A percentile compares a stretch with the other conserved stretches of the same genome.
These are phyloP conservation scores for Coprinellus aureogranulatus DNA, from an alignment of 768 basidiomycete genomes.

Conservation along the genomic window DNA sequence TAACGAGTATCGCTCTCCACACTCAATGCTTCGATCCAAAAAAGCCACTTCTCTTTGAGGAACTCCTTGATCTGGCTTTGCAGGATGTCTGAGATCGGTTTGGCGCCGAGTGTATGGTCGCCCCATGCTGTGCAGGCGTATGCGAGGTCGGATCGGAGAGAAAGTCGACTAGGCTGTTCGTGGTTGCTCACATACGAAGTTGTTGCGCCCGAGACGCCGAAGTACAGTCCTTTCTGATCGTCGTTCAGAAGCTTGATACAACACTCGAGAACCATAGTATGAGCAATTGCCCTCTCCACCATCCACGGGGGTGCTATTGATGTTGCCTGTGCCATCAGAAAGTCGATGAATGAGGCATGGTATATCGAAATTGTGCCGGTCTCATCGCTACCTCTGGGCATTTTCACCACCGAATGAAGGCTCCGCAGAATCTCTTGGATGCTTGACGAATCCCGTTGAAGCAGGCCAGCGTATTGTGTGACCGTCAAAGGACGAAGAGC, in stretches of 20 bases:
- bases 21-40: slow-evolving; percentile 32
- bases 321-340: neutral
- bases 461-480: neutral
- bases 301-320: neutral
- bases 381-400: neutral
- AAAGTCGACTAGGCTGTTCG: neutral
- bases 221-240: neutral
- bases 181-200: neutral
- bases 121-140: slow-evolving; percentile 6
- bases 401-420: neutral
- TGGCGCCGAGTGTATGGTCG: neutral
- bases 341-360: slow-evolving; percentile 4
- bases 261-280: neutral
- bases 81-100: too few species aligned
- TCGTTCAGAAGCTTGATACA: too few species aligned
- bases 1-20: slow-evolving; percentile 15
- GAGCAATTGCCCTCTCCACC: neutral
- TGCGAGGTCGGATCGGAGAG: neutral
- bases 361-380: neutral
- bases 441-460: neutral
- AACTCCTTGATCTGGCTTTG: neutral
- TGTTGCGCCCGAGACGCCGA: neutral
- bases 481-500: neutral
- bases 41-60: slow-evolving; percentile 15
- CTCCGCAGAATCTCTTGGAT: neutral